Evolutionary conservation across 2,329 filamentous ascomycete species (phyloP), one percentile per base, ranked within the genome.

Genomic region (Trichoderma aggressivum): DNA sequence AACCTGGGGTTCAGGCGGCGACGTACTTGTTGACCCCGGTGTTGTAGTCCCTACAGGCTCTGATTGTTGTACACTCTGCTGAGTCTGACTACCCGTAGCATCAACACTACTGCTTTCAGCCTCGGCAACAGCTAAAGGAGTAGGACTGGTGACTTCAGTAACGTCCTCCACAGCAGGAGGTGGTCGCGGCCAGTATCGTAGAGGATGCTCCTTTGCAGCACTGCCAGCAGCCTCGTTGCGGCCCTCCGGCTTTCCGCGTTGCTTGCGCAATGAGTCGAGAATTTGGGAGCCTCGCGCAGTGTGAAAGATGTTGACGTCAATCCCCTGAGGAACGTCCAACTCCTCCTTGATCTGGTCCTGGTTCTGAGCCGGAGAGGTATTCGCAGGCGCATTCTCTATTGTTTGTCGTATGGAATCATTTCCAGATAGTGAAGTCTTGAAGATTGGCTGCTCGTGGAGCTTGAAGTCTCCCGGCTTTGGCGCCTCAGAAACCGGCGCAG

Each of bases 261-360:
- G 75, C 50, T 80, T 79, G 24, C 77, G 75, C n/a, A 81, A 26
- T 1, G 81, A 81, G 1, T 80, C 78, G 47, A 87, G 68, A 8
- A 87, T 80, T 56, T 82, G 82, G 2, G 85, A 84, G 3, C 83
- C 85, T 30, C 80, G 79, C 16, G 75, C 76, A 2, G 85, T 86
- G 71, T 84, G 84, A 69, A 88, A 88, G 24, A 87, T 76, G 62
- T 85, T 83, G 64, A 86, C 74, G 68, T 86, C 80, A 26, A 86
- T 76, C 28, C 78, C 84, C 0, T 79, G 74, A 3, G 84, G 84
- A 0, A 82, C 73, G 36, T 82, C 80, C 11, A 80, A 75, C 30
- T 77, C 76, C 34, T 76, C 78, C 34, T 26, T 60, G 26, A 53
- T 8, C 66, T 59, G 56, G 7, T 59, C 56, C 56, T 53, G 39